Evolutionary conservation across 768 basidiomycete genomes (phyloP), one percentile per base, ranked within the genome.

Genomic region (Suillus occidentalis): DNA sequence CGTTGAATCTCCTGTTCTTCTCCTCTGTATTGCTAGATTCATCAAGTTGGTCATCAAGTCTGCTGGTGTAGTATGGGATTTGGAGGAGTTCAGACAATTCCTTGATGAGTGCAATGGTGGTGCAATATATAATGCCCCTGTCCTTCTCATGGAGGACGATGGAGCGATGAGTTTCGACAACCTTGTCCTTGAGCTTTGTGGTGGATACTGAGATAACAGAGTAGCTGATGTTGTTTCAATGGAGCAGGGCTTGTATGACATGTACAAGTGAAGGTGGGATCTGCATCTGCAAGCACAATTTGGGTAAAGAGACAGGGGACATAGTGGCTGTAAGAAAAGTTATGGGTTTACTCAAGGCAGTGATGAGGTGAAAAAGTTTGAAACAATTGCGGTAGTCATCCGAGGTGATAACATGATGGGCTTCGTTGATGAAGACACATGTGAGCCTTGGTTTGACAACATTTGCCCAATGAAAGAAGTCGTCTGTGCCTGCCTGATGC

Each of bases 281-380:
- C 6, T 25, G 25, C 49, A 50, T 50, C 25, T 50, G 22, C 1
- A 1, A 63, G 16, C 63, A 69, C 14, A 70, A 59, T 0, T 59
- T n/a, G 0, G 45, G 18, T 18, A 69, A 31, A 25, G 65, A 69
- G 4, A 36, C 5, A 6, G 47, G 3, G 4, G 68, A 25, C 6
- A 70, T 69, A 0, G 66, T 70, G 0, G 68, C 62, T 0, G 68
- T 64, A 0, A 70, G 61, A 8, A 69, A 63, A 0, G 68, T 70
- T 4, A 65, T 63, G 3, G 65, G 68, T 28, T 69, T 70, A 8
- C 36, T 42, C 0, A 70, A 7, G 2, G 12, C 16, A 1, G 65
- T 70, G 0, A 70, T 61, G 0, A 3, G n/a, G 7, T 70, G 63
- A 8, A 70, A 67, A 0, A 70, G n/a, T 12, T 65, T 70, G 61